phyloP scores from a whole-genome alignment of 495 filamentous ascomycete species.

The Saxophila tyrrhenica region DNA sequence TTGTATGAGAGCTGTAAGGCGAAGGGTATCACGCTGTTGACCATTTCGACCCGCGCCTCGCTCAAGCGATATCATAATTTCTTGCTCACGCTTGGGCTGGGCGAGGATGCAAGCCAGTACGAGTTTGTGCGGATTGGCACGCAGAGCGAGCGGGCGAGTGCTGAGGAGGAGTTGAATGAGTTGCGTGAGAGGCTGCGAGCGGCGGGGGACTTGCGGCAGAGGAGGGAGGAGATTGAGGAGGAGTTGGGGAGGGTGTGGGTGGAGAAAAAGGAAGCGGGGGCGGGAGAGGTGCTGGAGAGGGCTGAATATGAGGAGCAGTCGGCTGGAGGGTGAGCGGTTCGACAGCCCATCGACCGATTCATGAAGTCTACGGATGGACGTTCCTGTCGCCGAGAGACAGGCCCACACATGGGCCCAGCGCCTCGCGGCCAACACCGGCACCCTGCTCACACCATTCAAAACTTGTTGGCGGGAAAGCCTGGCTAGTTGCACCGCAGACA shows the following conservation, averaged over 20 bases:
- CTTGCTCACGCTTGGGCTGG: slow-evolving; percentile 70
- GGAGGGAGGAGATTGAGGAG: slow-evolving; percentile 63
- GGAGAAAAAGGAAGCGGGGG: neutral
- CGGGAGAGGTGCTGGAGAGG: no score
- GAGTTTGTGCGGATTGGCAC: slow-evolving; percentile 88
- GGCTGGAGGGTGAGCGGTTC: no score
- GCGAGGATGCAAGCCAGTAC: slow-evolving; percentile 56
- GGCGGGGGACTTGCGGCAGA: slow-evolving; percentile 71
- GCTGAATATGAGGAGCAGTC: no score
- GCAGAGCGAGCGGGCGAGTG: slow-evolving; percentile 75
- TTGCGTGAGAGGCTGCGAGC: slow-evolving; percentile 65
- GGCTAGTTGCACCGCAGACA: no score
- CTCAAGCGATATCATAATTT: slow-evolving; percentile 91
- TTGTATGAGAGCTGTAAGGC: slow-evolving; percentile 88
- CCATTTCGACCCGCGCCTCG: slow-evolving; percentile 83
- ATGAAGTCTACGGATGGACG: no score
- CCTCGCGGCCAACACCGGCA: no score
- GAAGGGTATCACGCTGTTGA: slow-evolving; percentile 85
- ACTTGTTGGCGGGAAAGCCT: no score
- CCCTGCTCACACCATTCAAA: no score
- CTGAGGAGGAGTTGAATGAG: slow-evolving; percentile 79
- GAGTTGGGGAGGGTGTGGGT: slow-evolving; percentile 48
- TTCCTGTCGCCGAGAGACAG: no score
- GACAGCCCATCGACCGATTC: no score
- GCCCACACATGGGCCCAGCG: no score